These are phyloP conservation scores for Paxillus rubicundulus DNA, from an alignment of 768 basidiomycete species.

Conservation along the genomic window DNA sequence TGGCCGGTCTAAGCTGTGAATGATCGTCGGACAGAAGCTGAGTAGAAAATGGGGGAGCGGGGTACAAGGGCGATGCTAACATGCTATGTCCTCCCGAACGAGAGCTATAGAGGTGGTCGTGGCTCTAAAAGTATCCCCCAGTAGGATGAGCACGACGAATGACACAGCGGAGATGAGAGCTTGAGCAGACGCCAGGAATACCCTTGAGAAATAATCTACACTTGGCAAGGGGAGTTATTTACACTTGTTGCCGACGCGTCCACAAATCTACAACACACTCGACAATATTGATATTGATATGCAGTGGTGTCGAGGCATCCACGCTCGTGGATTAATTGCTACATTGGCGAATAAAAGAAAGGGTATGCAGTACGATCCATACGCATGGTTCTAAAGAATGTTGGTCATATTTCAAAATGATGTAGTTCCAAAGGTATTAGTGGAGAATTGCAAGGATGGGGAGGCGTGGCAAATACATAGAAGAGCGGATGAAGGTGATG, in stretches of 20 bases:
- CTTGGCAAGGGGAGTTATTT: constrained; percentile 19
- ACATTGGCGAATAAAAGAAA: not conserved
- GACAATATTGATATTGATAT: no score
- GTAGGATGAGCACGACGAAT: constrained; percentile 3
- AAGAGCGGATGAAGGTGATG: not conserved
- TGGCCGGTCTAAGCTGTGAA: constrained; percentile 60
- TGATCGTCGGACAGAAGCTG: constrained; percentile 50
- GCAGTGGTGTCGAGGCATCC: not conserved
- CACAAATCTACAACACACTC: no score
- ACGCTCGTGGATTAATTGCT: not conserved
- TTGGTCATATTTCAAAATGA: not conserved
- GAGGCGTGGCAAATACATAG: not conserved
- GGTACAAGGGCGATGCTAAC: constrained; percentile 66
- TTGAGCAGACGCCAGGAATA: constrained; percentile 9
- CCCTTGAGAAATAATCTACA: constrained; percentile 10
- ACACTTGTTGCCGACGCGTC: constrained; percentile 23
- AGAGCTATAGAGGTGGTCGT: constrained; percentile 1
- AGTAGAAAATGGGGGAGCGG: constrained; percentile 49
- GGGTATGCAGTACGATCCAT: not conserved
- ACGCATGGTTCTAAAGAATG: not conserved
- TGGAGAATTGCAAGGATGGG: not conserved
- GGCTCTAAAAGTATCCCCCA: constrained; percentile 5
- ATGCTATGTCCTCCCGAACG: constrained; percentile 38
- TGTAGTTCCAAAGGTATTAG: not conserved
- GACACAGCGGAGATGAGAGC: constrained; percentile 11